These are phyloP conservation scores for Eucalyptus cladocalyx DNA, from an alignment of 345 rosid genomes.

Conservation along the genomic window DNA sequence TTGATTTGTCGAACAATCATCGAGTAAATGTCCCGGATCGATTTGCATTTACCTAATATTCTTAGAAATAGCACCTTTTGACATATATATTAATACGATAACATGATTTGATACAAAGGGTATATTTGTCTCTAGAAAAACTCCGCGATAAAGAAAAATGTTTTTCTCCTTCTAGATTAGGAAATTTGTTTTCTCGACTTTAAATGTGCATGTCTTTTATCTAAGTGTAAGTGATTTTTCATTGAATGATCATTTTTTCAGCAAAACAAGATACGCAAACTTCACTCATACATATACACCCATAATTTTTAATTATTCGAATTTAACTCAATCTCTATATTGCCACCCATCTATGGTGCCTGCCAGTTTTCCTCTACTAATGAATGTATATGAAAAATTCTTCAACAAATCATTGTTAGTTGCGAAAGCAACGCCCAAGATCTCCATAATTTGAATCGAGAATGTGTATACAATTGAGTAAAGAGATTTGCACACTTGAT, in stretches of 20 bases:
- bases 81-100: background rate
- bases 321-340: background rate
- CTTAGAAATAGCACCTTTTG: background rate
- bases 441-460: no score
- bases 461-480: no score
- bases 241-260: accelerated
- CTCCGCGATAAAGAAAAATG: background rate
- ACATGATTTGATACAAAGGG: background rate
- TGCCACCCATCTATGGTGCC: background rate
- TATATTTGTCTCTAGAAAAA: background rate
- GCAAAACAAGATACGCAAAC: background rate
- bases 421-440: accelerated
- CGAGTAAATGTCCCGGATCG: no score
- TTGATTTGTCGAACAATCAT: background rate
- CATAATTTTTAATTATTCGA: background rate
- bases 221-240: accelerated
- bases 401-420: background rate
- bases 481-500: no score
- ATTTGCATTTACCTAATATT: background rate
- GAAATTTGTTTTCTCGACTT: background rate
- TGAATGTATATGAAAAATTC: background rate
- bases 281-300: background rate
- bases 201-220: background rate
- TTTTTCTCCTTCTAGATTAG: background rate
- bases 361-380: background rate